Evolutionary conservation across 768 basidiomycete genomes (phyloP).

Genomic region (Clavaria fumosa): DNA sequence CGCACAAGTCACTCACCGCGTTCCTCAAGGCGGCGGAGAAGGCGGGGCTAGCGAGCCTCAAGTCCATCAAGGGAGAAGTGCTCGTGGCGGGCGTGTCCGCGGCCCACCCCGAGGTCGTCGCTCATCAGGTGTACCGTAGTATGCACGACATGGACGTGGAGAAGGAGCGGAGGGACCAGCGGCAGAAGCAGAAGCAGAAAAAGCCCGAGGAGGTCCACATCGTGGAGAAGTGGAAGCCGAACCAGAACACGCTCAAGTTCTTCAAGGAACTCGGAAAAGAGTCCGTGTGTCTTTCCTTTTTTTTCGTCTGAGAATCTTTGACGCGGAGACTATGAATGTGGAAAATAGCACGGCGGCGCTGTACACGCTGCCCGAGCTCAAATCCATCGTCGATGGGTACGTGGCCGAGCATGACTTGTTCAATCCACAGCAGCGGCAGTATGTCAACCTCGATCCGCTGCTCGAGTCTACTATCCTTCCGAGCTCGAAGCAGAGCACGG

Average conservation of each 20-base stretch:
- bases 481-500: constrained; percentile 5
- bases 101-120: constrained; percentile 38
- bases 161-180: constrained; percentile 41
- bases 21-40: constrained; percentile 75
- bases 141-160: constrained; percentile 50
- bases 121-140: constrained; percentile 39
- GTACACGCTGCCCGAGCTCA: constrained; percentile 44
- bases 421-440: constrained; percentile 50
- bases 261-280: constrained; percentile 50
- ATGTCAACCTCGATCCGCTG: constrained; percentile 50
- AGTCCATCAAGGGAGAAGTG: constrained; percentile 39
- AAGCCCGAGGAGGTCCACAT: constrained; percentile 39
- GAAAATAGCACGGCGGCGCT: constrained; percentile 30
- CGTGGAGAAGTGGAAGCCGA: constrained; percentile 65
- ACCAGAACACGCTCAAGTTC: constrained; percentile 35
- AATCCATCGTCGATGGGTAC: constrained; percentile 43
- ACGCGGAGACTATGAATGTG: neutral
- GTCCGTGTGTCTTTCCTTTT: constrained; percentile 24
- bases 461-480: constrained; percentile 19
- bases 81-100: constrained; percentile 38
- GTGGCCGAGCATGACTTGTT: constrained; percentile 43
- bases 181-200: constrained; percentile 34
- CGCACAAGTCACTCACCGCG: constrained; percentile 63
- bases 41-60: constrained; percentile 52
- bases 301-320: neutral